Evolutionary conservation across 1,139 yeast genomes (phyloP).

Genomic region (Tardiomyces blankii): DNA sequence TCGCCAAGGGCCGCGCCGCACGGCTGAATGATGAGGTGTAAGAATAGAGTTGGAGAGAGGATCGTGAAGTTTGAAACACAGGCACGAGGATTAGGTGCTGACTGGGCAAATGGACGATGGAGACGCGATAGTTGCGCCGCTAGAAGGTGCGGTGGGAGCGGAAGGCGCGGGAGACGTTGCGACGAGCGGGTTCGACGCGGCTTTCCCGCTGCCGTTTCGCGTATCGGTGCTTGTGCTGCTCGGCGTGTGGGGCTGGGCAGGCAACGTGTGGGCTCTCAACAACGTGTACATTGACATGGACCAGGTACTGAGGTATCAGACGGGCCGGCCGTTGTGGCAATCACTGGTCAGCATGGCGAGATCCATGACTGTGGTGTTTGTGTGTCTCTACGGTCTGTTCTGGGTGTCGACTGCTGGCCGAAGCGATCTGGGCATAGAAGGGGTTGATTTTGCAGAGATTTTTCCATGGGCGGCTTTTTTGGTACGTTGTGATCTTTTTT

Average conservation of each 20-base stretch:
- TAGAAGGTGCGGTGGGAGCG: too few species aligned
- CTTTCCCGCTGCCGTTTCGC: conserved; percentile 40
- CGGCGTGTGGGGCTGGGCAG: conserved; percentile 43
- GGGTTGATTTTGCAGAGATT: conserved; percentile 3
- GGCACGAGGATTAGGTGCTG: too few species aligned
- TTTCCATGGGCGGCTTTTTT: conserved; percentile 3
- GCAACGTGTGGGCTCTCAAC: conserved; percentile 30
- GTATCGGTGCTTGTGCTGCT: conserved; percentile 32
- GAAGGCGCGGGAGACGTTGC: too few species aligned
- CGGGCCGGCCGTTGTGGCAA: conserved; percentile 7
- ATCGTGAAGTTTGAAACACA: too few species aligned
- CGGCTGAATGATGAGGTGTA: too few species aligned
- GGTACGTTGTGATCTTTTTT: background rate
- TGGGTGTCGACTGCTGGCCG: conserved; percentile 7
- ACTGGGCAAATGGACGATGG: too few species aligned
- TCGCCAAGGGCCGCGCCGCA: too few species aligned
- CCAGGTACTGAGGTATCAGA: conserved; percentile 27
- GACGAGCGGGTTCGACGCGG: conserved; percentile 22
- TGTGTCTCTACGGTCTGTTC: conserved; percentile 10
- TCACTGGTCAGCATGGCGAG: conserved; percentile 17
- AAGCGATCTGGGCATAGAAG: conserved; percentile 6
- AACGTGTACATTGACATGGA: conserved; percentile 32
- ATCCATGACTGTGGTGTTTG: conserved; percentile 16
- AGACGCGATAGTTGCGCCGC: too few species aligned
- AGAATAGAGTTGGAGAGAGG: too few species aligned